Base-by-base conservation (phyloP, 2,329 filamentous ascomycete species). In the Penicillium brevicompactum region DNA sequence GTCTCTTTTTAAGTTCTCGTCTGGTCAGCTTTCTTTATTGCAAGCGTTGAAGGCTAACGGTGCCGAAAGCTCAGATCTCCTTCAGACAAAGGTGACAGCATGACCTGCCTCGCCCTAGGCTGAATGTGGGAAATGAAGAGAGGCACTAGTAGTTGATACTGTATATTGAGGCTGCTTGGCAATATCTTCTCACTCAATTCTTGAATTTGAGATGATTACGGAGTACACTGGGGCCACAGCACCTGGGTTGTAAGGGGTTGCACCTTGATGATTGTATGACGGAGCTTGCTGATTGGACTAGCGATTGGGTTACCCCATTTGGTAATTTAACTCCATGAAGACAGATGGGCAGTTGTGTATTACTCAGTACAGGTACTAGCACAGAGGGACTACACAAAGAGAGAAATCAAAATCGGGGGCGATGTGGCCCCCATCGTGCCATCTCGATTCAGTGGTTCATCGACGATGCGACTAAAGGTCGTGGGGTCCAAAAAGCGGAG, bases 401-500 rank as follows among this genome's bases (percentile, higher is more conserved):
- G 24, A 27, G 24, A 27, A 27, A 27, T 27, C 24, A 27, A 27
- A 27, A 27, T 27, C 24, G 24, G 24, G 24, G 24, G 24, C 24
- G 24, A 27, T 27, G 24, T 27, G 24, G 24, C 24, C 24, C 24
- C 24, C 5, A 27, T 27, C 24, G 24, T 27, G 24, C 24, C 24
- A 27, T 27, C 24, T 27, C 24, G 24, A 27, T 27, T 27, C 24
- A 27, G 24, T 27, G 24, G 24, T 27, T 27, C 24, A 27, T 27
- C 24, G 24, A 27, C 24, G 24, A 27, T 27, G 24, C 24, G 24
- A 27, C 24, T 8, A 27, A 27, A 27, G n/a, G 7, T 13, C 14
- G 27, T 51, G 46, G 42, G 56, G 54, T 50, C 56, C 49, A 51
- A 49, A 9, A 14, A 53, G 49, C 32, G 56, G 56, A 54, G 24